Evolutionary conservation across 768 basidiomycete species (phyloP).

Genomic region (Bullera alba): DNA sequence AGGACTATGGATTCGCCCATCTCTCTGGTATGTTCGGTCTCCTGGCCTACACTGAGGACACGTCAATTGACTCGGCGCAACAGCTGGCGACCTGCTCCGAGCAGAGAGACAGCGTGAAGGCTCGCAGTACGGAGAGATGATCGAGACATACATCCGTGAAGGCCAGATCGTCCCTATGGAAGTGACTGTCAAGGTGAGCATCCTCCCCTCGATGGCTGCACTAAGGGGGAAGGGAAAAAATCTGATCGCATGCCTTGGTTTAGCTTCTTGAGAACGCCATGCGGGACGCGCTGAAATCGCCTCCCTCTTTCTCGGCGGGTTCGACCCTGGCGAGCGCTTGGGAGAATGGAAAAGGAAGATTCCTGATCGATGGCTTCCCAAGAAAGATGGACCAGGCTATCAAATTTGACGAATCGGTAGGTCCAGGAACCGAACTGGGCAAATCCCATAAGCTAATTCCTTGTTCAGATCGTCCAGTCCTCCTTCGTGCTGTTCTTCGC

Average conservation of each 20-base stretch:
- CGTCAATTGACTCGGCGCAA: conserved; percentile 2
- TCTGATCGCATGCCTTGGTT: neutral
- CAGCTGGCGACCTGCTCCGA: conserved; percentile 95
- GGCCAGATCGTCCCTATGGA: conserved; percentile 94
- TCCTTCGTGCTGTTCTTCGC: conserved; percentile 76
- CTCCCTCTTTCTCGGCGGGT: conserved; percentile 21
- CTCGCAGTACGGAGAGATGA: conserved; percentile 73
- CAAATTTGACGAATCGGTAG: conserved; percentile 77
- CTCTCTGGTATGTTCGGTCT: conserved; percentile 64
- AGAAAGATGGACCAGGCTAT: conserved; percentile 97
- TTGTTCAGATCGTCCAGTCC: conserved; percentile 62
- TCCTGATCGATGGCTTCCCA: conserved; percentile 95
- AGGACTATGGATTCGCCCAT: conserved; percentile 81
- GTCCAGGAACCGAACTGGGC: conserved; percentile 23
- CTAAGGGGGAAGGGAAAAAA: neutral
- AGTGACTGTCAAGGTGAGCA: conserved; percentile 66
- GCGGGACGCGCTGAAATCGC: conserved; percentile 53
- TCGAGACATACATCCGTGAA: conserved; percentile 78
- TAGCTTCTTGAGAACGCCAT: conserved; percentile 89
- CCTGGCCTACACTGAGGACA: neutral
- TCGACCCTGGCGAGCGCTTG: conserved; percentile 50
- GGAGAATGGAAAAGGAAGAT: conserved; percentile 67
- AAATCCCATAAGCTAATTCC: neutral
- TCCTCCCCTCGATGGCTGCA: neutral
- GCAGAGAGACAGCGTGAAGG: conserved; percentile 84